Base-by-base conservation (phyloP, 257 asterid genomes). In the Forsythia suspensa region DNA sequence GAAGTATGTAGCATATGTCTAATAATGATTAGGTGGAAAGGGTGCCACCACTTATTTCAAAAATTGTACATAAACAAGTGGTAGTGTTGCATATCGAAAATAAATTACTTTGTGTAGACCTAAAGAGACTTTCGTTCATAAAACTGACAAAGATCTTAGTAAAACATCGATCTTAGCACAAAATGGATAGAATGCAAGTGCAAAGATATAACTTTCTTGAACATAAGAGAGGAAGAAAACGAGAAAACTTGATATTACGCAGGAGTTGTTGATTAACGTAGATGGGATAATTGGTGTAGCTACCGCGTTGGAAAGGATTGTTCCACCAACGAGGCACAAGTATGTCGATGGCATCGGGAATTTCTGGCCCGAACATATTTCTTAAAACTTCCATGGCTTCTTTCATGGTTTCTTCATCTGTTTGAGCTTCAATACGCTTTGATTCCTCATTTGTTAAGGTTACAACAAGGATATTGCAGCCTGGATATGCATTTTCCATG, bases 311-410 rank as follows among this genome's bases (percentile, higher is more conserved):
- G 85, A 95, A 90, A 16, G 96, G 90, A 74, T 93, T 93, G 65
- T 88, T 95, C 99, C 98, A 95, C 99, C 99, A 95, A 18, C 95
- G 97, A 0, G 99, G 99, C 72, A 95, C 95, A 0, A 95, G 86
- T 79, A 95, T 91, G 81, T 93, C 89, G 0, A 85, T 81, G 55
- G 98, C 98, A 39, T 84, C 82, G 0, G 99, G 99, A 74, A 90
- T 93, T 36, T 90, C 84, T 6, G 84, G 81, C 40, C 99, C 98
- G 73, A 95, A 95, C 95, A 95, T 95, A 88, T 90, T 90, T 72
- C 93, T 84, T 8, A 95, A 83, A 13, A 93, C 99, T 78, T 90
- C 92, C 99, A 95, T 95, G 79, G 99, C 97, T 83, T 95, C 99
- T 75, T 61, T 78, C 82, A 90, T 40, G 39, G 99, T 95, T 61